Base-by-base conservation (phyloP, 1,139 yeast genomes). In the Saccharomyces hybrid region DNA sequence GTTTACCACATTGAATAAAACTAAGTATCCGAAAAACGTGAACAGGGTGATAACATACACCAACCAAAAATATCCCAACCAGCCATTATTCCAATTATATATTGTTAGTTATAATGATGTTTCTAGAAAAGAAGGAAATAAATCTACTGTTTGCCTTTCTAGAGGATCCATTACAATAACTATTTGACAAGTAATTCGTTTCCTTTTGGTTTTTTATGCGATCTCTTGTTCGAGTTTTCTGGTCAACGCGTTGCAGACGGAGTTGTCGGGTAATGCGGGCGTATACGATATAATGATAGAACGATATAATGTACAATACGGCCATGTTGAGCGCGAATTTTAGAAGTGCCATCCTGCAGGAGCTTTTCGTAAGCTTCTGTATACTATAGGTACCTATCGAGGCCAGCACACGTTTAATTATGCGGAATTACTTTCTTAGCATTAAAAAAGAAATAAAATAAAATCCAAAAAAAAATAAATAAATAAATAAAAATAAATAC, bases 41-140 rank as follows among this genome's bases (percentile, higher is more conserved):
- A 57, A 44, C 14, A 28, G 49, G 46, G 14, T 23, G 26, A 31
- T 27, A 49, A 63, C 68, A 61, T 64, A 67, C 67, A 66, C 71
- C 71, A 68, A 58, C 70, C 70, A 61, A 69, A 64, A 53, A 69
- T 55, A 59, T 67, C 71, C 69, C 70, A 65, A 57, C 62, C 65
- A 48, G 60, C 61, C 61, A 59, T 61, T 47, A 53, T 52, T 48
- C 38, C 31, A 32, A 27, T 31, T 32, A n/a, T 14, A 26, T 48
- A 49, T 34, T 5, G 48, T n/a, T 46, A 26, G n/a, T 41, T 50
- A 38, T 38, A 38, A n/a, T 16, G 44, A 38, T 38, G 25, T 38
- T 20, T 34, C 8, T n/a, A 14, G 14, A 34, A 34, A 34, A 34
- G 9, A 34, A 16, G 9, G 14, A 34, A 34, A 34, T 16, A n/a